Base-by-base conservation (phyloP, 1,284 basidiomycete species). In the Mrakiaceae sp. region DNA sequence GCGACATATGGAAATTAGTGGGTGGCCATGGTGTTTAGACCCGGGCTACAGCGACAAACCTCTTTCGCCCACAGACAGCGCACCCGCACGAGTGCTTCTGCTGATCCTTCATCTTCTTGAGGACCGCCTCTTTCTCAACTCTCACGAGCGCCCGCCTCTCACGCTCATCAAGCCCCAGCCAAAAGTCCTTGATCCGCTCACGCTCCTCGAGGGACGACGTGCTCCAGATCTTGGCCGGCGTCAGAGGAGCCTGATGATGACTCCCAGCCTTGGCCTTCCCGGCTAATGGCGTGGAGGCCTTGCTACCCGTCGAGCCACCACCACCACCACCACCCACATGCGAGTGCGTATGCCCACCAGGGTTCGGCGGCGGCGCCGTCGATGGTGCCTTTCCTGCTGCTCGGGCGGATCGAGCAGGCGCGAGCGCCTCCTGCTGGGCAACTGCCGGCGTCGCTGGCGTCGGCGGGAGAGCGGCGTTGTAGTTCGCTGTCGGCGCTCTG, bases 101-200 rank as follows among this genome's bases (percentile, higher is more conserved):
- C 81, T 96, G 92, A 77, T 96, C 95, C 81, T 97, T 97, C 92
- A 98, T 98, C 84, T 96, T 97, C 76, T 84, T 85, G 68, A 98
- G 79, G 43, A 98, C 94, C 12, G 90, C 90, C 75, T 98, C 92
- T 79, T 98, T 97, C 81, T 98, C 95, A 71, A 97, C 85, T 80
- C 90, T 88, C 74, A 98, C 89, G 66, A 98, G 83, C 75, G 85
- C 87, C 69, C 89, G 80, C 54, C 96, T 84, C 74, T 98, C 93
- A 61, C 87, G 84, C 78, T 97, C 90, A 58, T 83, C 83, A 9
- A 98, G 82, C 5, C 83, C 86, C 42, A 97, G 84, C 95, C 95
- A 98, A 78, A 98, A 98, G 73, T 93, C 88, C 75, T 94, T 93
- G 78, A 98, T 98, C 70, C 90, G 85, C 75, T 97, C 93, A 43